Percentiles rank a stretch among this genome's conserved stretches.
These are phyloP conservation scores for Venturia aucupariae DNA, from an alignment of 2,329 filamentous ascomycete species.

Conservation along the genomic window DNA sequence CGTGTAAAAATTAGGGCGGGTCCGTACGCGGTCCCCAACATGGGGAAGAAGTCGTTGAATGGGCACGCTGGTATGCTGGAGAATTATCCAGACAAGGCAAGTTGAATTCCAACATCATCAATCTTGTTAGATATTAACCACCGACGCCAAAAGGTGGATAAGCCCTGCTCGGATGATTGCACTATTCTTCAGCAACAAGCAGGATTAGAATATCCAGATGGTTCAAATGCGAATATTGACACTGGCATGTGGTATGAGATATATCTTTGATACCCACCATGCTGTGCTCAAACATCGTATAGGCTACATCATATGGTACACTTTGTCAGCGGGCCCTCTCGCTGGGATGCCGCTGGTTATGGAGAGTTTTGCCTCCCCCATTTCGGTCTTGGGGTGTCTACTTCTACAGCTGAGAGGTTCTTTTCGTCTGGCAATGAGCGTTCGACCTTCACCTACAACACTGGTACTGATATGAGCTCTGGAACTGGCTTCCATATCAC, in stretches of 20 bases:
- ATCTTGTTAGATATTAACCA: background rate
- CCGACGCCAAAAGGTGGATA: background rate
- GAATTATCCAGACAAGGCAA: slow-evolving; percentile 11
- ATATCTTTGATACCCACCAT: background rate
- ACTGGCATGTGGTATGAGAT: slow-evolving; percentile 6
- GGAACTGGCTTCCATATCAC: slow-evolving; percentile 4
- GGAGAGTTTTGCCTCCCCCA: slow-evolving; percentile 1
- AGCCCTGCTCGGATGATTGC: slow-evolving; percentile 10
- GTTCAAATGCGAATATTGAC: slow-evolving; percentile 12
- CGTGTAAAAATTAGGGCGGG: slow-evolving; percentile 12
- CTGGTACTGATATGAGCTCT: background rate
- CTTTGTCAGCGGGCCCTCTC: slow-evolving; percentile 8
- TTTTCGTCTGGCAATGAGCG: slow-evolving; percentile 13
- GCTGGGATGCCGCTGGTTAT: background rate
- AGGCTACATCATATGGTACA: slow-evolving; percentile 14
- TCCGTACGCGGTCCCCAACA: slow-evolving; percentile 14
- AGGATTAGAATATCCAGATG: slow-evolving; percentile 12
- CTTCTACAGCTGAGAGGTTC: background rate
- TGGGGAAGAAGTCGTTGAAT: slow-evolving; percentile 2
- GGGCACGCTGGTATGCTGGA: slow-evolving; percentile 11
- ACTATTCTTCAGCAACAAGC: slow-evolving; percentile 5
- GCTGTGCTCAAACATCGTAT: background rate
- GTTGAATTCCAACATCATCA: background rate
- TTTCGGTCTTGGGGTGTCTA: background rate
- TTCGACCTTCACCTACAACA: background rate